Percentiles rank a stretch among this genome's conserved stretches.
phyloP scores from a whole-genome alignment of 306 rosid genomes.

The Hippophae gyantsensis region DNA sequence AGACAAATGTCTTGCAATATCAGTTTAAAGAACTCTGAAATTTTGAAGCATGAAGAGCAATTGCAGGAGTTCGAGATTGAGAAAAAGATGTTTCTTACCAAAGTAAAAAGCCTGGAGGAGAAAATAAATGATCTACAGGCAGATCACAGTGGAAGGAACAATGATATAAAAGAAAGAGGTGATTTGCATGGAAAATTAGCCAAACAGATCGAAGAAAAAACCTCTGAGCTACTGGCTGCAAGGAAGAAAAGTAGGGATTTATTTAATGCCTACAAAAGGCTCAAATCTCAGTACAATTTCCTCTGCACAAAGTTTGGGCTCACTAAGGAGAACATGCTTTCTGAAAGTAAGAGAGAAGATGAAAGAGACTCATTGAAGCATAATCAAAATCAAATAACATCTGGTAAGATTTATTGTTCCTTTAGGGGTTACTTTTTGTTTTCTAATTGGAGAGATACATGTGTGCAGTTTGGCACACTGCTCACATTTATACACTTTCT shows the following conservation, averaged over 20 bases:
- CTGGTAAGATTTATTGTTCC: constrained; percentile 33
- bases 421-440: constrained; percentile 1
- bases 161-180: constrained; percentile 12
- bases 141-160: constrained; percentile 18
- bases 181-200: constrained; percentile 21
- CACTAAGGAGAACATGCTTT: constrained; percentile 39
- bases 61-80: constrained; percentile 31
- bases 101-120: constrained; percentile 29
- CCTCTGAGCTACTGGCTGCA: constrained; percentile 39
- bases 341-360: constrained; percentile 20
- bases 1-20: constrained; percentile 14
- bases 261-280: constrained; percentile 46
- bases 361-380: constrained; percentile 27
- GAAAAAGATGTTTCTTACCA: constrained; percentile 27
- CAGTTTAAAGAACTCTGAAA: constrained; percentile 21
- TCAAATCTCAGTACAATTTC: constrained; percentile 59
- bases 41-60: constrained; percentile 19
- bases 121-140: constrained; percentile 28
- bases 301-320: constrained; percentile 55
- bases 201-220: constrained; percentile 28
- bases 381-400: constrained; percentile 28
- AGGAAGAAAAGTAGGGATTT: constrained; percentile 29
- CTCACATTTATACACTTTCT: background rate
- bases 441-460: background rate
- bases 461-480: background rate